phyloP scores from a whole-genome alignment of 1,139 yeast genomes.

The Saccharomycopsis phalli region DNA sequence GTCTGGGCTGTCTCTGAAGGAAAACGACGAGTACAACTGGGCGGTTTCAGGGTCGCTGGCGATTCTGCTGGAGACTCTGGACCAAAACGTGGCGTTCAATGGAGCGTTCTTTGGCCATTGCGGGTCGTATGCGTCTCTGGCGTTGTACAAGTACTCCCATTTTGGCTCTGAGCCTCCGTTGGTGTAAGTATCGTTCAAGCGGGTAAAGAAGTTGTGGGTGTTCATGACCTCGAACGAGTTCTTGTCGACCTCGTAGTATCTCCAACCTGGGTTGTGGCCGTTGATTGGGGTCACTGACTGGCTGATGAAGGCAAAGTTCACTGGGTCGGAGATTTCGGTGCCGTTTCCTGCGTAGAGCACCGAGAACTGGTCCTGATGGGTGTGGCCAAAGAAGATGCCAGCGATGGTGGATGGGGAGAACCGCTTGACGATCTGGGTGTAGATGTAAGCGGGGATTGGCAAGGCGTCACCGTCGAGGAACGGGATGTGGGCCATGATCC shows the following conservation, averaged over 20 bases:
- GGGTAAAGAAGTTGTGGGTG: slow-evolving; percentile 47
- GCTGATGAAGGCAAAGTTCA: slow-evolving; percentile 55
- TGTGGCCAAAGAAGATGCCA: slow-evolving; percentile 62
- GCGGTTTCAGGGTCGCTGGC: slow-evolving; percentile 33
- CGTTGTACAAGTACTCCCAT: slow-evolving; percentile 48
- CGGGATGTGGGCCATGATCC: slow-evolving; percentile 68
- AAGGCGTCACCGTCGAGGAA: slow-evolving; percentile 45
- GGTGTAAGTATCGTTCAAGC: slow-evolving; percentile 42
- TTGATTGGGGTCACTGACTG: slow-evolving; percentile 59
- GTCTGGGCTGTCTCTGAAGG: slow-evolving; percentile 46
- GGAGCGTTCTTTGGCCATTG: slow-evolving; percentile 46
- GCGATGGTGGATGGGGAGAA: slow-evolving; percentile 66
- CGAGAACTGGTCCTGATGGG: slow-evolving; percentile 61
- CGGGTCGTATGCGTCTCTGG: slow-evolving; percentile 42
- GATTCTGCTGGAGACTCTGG: slow-evolving; percentile 30
- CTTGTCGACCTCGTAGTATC: slow-evolving; percentile 61
- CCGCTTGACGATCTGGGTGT: slow-evolving; percentile 51
- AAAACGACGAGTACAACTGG: slow-evolving; percentile 38
- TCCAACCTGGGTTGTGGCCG: slow-evolving; percentile 59
- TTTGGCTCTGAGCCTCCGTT: slow-evolving; percentile 42
- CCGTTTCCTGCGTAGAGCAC: slow-evolving; percentile 40
- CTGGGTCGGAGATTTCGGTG: slow-evolving; percentile 35
- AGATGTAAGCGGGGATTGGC: slow-evolving; percentile 52
- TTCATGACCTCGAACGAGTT: slow-evolving; percentile 55
- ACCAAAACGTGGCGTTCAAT: slow-evolving; percentile 54